Conservation (phyloP, 331 rosid species). For the Rhamnella rubrinervis region DNA sequence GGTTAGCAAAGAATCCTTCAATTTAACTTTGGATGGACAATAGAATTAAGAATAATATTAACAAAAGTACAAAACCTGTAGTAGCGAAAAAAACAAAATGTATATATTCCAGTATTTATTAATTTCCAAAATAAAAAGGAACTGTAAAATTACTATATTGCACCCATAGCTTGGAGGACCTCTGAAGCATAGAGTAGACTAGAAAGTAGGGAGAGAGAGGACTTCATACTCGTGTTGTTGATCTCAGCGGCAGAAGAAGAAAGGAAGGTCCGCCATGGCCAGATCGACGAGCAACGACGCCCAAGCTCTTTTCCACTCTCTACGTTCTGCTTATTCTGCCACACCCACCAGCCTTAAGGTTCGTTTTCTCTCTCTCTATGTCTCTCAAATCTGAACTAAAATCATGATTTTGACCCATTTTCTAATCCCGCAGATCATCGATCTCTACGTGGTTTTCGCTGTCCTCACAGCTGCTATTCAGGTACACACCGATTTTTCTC, state of each 20-base stretch:
- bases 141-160: not conserved
- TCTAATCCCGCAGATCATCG: slow-evolving; percentile 61
- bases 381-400: not conserved
- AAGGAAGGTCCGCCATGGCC: slow-evolving; percentile 46
- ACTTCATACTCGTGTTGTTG: too few species aligned
- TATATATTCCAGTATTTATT: too few species aligned
- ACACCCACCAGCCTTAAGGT: slow-evolving; percentile 63
- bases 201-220: not conserved
- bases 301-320: slow-evolving; percentile 67
- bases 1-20: too few species aligned
- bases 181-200: not conserved
- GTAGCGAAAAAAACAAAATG: too few species aligned
- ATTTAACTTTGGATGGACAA: too few species aligned
- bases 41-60: too few species aligned
- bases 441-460: slow-evolving; percentile 72
- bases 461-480: slow-evolving; percentile 77
- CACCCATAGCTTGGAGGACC: not conserved
- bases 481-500: slow-evolving; percentile 36
- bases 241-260: slow-evolving; percentile 1
- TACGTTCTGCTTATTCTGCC: slow-evolving; percentile 83
- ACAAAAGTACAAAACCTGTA: too few species aligned
- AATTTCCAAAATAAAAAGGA: too few species aligned
- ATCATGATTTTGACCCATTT: not conserved
- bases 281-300: slow-evolving; percentile 67
- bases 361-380: slow-evolving; percentile 44